Percentiles rank a stretch among this genome's conserved stretches.
These are phyloP conservation scores for Chrysochromulina parva DNA, from an alignment of 78 protist genomes.

Conservation along the genomic window DNA sequence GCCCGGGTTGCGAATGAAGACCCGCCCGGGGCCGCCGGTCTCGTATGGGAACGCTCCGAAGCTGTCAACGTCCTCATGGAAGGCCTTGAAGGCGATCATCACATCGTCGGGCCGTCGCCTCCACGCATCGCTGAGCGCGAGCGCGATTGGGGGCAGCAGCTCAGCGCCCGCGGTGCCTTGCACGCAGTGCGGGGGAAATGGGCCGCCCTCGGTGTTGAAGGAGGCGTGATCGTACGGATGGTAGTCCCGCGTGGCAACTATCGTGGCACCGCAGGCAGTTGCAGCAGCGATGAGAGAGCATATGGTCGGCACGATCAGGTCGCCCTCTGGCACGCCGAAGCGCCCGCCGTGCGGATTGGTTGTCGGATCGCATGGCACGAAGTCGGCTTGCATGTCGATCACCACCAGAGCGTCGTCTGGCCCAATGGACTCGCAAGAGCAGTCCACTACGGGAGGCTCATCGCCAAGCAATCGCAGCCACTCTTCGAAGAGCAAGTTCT, in stretches of 20 bases:
- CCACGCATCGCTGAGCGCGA: background rate
- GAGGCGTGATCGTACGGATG: slow-evolving; percentile 40
- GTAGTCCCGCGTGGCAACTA: slow-evolving; percentile 38
- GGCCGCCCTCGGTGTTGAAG: slow-evolving; percentile 10
- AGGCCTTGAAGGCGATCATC: slow-evolving; percentile 7
- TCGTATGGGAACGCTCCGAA: slow-evolving; percentile 25
- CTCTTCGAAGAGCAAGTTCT: no score
- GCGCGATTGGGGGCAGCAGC: background rate
- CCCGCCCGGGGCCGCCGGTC: background rate
- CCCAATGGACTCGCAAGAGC: no score
- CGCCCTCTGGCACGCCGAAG: slow-evolving; percentile 30
- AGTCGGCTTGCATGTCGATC: slow-evolving; percentile 35
- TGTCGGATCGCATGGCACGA: background rate
- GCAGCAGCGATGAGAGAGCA: background rate
- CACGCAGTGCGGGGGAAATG: slow-evolving; percentile 36
- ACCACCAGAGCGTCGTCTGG: background rate
- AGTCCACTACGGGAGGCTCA: no score
- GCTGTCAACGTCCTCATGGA: slow-evolving; percentile 27
- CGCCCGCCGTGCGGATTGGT: slow-evolving; percentile 32
- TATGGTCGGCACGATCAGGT: background rate
- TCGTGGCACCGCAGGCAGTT: background rate
- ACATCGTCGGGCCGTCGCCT: background rate
- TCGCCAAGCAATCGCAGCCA: no score
- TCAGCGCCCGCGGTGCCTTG: slow-evolving; percentile 19
- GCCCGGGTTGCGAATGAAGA: background rate